A percentile compares a stretch with the other conserved stretches of the same genome.
phyloP scores from a whole-genome alignment of 768 basidiomycete genomes.

The Amylocystis lapponica region DNA sequence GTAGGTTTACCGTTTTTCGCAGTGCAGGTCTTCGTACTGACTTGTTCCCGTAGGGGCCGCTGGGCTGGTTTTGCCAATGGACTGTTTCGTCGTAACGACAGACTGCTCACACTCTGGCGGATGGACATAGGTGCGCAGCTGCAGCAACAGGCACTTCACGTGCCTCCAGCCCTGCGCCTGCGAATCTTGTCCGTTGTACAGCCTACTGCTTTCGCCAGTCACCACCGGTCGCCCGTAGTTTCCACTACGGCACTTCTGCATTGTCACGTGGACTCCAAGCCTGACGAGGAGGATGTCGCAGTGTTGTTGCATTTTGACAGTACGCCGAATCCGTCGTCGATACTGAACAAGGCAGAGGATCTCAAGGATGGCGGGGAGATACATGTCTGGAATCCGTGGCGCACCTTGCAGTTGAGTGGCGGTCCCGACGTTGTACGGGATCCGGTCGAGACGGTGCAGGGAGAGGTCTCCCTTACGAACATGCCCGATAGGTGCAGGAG shows the following conservation, averaged over 20 bases:
- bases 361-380: conserved; percentile 38
- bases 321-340: conserved; percentile 1
- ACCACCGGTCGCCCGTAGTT: conserved; percentile 19
- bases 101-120: conserved; percentile 47
- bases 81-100: conserved; percentile 36
- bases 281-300: conserved; percentile 5
- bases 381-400: conserved; percentile 47
- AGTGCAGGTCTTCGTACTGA: not conserved
- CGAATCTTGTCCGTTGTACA: conserved; percentile 40
- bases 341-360: conserved; percentile 21
- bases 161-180: conserved; percentile 42
- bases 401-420: not conserved
- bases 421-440: no score
- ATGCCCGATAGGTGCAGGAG: not conserved
- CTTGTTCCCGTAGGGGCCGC: conserved; percentile 38
- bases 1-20: conserved; percentile 27
- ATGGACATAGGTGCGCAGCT: conserved; percentile 36
- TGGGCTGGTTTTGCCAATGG: conserved; percentile 46
- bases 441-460: not conserved
- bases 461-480: not conserved
- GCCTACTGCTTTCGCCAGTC: conserved; percentile 22
- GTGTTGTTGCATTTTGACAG: conserved; percentile 12
- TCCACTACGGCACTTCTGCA: conserved; percentile 12
- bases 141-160: conserved; percentile 10
- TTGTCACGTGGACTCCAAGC: conserved; percentile 5